Evolutionary conservation across 106 monocot species (phyloP).

Genomic region (Platanthera guangdongensis): DNA sequence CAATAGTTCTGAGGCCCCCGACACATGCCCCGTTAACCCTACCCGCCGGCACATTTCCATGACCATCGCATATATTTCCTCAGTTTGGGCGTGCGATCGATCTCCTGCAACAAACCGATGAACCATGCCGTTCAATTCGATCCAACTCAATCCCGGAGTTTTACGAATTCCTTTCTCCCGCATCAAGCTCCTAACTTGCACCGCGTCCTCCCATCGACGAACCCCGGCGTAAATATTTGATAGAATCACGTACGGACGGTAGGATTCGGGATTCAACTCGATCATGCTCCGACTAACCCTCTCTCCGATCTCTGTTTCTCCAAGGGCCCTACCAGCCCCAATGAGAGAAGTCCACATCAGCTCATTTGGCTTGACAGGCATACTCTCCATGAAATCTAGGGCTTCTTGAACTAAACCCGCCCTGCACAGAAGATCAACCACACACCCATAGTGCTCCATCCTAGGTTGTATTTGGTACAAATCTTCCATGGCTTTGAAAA

Average conservation of each 20-base stretch:
- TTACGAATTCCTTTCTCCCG: slow-evolving; percentile 18
- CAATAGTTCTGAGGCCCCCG: slow-evolving; percentile 19
- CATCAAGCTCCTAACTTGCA: slow-evolving; percentile 25
- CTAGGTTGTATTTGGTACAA: slow-evolving; percentile 16
- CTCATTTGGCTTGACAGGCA: slow-evolving; percentile 29
- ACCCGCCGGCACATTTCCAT: slow-evolving; percentile 26
- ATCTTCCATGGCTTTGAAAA: slow-evolving; percentile 16
- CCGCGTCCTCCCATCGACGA: slow-evolving; percentile 31
- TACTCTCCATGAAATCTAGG: slow-evolving; percentile 22
- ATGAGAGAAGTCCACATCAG: slow-evolving; percentile 24
- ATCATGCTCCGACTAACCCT: slow-evolving; percentile 10
- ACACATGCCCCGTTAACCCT: slow-evolving; percentile 10
- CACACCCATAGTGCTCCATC: slow-evolving; percentile 35
- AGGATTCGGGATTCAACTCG: slow-evolving; percentile 24
- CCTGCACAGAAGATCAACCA: slow-evolving; percentile 26
- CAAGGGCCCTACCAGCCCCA: slow-evolving; percentile 19
- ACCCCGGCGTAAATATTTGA: slow-evolving; percentile 31
- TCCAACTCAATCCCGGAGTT: slow-evolving; percentile 38
- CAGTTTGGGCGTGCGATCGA: slow-evolving; percentile 22
- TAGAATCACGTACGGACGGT: slow-evolving; percentile 29
- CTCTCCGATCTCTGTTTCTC: slow-evolving; percentile 20
- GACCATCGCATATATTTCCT: slow-evolving; percentile 30
- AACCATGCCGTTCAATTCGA: slow-evolving; percentile 30
- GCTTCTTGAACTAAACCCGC: slow-evolving; percentile 22
- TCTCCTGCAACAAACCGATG: slow-evolving; percentile 40